Conservation (phyloP, 768 basidiomycete genomes). For the Pleurotus pulmonarius region DNA sequence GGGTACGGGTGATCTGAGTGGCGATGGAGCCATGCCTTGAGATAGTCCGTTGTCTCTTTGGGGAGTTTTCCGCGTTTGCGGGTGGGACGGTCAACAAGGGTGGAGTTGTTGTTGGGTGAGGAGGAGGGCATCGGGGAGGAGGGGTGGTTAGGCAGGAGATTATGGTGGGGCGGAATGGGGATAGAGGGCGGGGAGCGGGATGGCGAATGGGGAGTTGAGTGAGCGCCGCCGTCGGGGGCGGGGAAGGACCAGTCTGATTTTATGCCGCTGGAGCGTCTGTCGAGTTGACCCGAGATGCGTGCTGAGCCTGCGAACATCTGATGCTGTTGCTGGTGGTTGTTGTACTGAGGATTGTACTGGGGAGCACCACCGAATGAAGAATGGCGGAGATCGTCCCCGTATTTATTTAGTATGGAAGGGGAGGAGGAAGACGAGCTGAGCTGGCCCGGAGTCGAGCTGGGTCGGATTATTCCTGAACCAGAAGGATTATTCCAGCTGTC, state of each 20-base stretch:
- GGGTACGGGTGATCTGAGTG: slow-evolving; percentile 90
- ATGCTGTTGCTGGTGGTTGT: slow-evolving; percentile 27
- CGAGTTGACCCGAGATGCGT: slow-evolving; percentile 70
- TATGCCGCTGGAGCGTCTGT: slow-evolving; percentile 56
- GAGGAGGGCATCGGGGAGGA: slow-evolving; percentile 51
- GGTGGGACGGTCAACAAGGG: slow-evolving; percentile 71
- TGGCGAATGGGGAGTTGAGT: slow-evolving; percentile 25
- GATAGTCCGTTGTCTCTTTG: slow-evolving; percentile 86
- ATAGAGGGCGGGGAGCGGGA: slow-evolving; percentile 45
- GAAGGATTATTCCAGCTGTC: slow-evolving; percentile 51
- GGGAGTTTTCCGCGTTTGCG: slow-evolving; percentile 86
- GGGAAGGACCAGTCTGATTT: slow-evolving; percentile 74
- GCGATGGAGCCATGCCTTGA: slow-evolving; percentile 85
- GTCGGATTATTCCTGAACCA: slow-evolving; percentile 58
- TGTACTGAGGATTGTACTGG: slow-evolving; percentile 18
- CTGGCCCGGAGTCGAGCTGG: slow-evolving; percentile 64
- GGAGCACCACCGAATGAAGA: slow-evolving; percentile 59
- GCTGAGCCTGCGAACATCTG: slow-evolving; percentile 64
- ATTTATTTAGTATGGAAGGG: slow-evolving; percentile 53
- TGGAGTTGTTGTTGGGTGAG: slow-evolving; percentile 45
- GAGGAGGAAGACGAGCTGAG: slow-evolving; percentile 14
- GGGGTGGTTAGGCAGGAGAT: not conserved
- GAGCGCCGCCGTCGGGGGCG: slow-evolving; percentile 51
- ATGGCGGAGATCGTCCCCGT: slow-evolving; percentile 70
- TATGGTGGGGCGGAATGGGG: slow-evolving; percentile 35